Evolutionary conservation across 192 early-diverging fungal genomes (phyloP).

Genomic region (Thamnidium elegans): DNA sequence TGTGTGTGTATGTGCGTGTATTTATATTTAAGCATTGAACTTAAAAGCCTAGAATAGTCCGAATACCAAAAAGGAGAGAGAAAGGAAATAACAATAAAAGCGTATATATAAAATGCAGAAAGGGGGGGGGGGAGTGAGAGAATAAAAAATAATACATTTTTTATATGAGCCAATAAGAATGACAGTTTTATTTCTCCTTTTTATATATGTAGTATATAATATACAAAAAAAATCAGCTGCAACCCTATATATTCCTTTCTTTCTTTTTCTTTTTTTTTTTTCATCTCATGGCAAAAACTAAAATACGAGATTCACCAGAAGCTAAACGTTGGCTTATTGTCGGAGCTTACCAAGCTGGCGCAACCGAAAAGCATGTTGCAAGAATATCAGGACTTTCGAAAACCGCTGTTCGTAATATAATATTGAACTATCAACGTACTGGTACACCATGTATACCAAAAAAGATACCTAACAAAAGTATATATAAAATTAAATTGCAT

Average conservation of each 20-base stretch:
- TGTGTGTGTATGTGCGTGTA: too few species aligned
- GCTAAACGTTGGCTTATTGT: slow-evolving; percentile 36
- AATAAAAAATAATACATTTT: too few species aligned
- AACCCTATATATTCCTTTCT: not conserved
- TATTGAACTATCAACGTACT: slow-evolving; percentile 32
- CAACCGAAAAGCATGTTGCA: slow-evolving; percentile 28
- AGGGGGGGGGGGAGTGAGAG: too few species aligned
- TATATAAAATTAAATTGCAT: not conserved
- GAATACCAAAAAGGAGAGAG: too few species aligned
- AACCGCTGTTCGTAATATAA: slow-evolving; percentile 34
- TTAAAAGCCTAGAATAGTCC: too few species aligned
- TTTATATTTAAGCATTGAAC: too few species aligned
- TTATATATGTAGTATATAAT: too few species aligned
- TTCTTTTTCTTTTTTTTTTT: not conserved
- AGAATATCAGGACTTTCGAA: slow-evolving; percentile 28
- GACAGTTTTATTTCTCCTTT: too few species aligned
- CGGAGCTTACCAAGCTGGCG: slow-evolving; percentile 36
- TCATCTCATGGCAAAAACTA: slow-evolving; percentile 1
- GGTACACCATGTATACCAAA: slow-evolving; percentile 30
- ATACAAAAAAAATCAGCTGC: too few species aligned
- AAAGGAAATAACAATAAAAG: too few species aligned
- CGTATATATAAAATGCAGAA: too few species aligned
- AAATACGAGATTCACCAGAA: slow-evolving; percentile 10
- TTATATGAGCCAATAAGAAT: too few species aligned
- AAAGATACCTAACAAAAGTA: slow-evolving; percentile 22